Base-by-base conservation (phyloP, 2,329 filamentous ascomycete genomes). In the Rhytidhysteron rufulum region DNA sequence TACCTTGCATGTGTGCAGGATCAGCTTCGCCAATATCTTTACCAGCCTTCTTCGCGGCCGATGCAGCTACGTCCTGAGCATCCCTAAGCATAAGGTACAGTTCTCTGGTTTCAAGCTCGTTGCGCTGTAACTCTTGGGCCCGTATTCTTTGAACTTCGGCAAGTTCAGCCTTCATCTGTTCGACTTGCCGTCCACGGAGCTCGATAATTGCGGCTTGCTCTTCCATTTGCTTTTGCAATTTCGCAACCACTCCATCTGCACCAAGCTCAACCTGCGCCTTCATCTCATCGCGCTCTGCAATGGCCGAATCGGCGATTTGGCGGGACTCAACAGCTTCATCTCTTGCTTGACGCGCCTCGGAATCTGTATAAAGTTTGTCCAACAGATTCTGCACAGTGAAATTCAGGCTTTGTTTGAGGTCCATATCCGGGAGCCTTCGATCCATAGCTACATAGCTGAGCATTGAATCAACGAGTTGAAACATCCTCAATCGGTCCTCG, bases 391-490 rank as follows among this genome's bases (percentile, higher is more conserved):
- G 93, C 8, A 98, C 93, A 0, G 91, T 96, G 58, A 97, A 97
- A 65, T 95, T 96, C 50, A 98, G 79, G 60, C 89, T 95, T 66
- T 97, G 91, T 72, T 96, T 96, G 44, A 98, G 79, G 64, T 98
- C 93, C 82, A 97, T 91, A 66, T 98, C 91, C 29, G 93, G 93
- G 49, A 97, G 69, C 48, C 93, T 80, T 59, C 93, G 81, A 66
- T 98, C 93, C 91, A 98, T 98, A 55, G 91, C 91, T 47, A 98
- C 91, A 66, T 97, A 97, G 67, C 89, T 95, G 50, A 98, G 81
- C 89, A 97, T 97, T n/a, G 88, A 85, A 67, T 98, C 93, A 20
- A 97, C 90, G 20, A 98, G 80, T 71, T 97, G 93, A 69, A 97
- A 98, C 85, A 96, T 93, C 35, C 88, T 83, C 46, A 96, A 70